Conservation (phyloP, 2,329 filamentous ascomycete genomes). For the Exutisphaerella laricina region DNA sequence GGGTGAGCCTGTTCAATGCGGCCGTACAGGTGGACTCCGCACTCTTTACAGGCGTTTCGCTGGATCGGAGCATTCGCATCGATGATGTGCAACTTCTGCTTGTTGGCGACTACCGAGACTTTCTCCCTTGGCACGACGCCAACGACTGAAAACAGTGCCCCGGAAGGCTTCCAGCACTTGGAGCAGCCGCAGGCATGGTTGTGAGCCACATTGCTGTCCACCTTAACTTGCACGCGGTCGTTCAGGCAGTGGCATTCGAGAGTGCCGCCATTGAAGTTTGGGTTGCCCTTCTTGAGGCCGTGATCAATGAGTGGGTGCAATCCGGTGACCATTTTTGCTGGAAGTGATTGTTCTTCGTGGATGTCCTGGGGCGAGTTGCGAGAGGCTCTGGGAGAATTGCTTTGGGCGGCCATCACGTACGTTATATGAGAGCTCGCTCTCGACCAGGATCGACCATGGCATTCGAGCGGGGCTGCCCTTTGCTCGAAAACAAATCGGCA, state of each 20-base stretch:
- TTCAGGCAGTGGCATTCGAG: constrained; percentile 56
- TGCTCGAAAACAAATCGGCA: background rate
- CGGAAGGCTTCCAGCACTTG: constrained; percentile 65
- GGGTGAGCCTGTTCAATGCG: constrained; percentile 60
- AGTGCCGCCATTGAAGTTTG: constrained; percentile 54
- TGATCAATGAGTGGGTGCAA: constrained; percentile 60
- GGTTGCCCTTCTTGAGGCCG: constrained; percentile 52
- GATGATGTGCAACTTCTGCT: constrained; percentile 52
- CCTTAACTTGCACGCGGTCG: constrained; percentile 53
- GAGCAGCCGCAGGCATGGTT: constrained; percentile 69
- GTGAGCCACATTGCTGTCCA: constrained; percentile 56
- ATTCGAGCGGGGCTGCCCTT: constrained; percentile 1
- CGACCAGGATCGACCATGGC: constrained; percentile 5
- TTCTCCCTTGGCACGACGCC: constrained; percentile 55
- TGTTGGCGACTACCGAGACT: constrained; percentile 54
- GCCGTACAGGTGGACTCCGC: constrained; percentile 58
- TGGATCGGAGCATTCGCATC: constrained; percentile 55
- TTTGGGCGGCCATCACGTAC: background rate
- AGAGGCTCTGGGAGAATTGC: background rate
- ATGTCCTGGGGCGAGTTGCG: background rate
- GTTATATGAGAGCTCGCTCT: background rate
- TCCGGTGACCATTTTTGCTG: constrained; percentile 8
- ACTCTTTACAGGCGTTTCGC: constrained; percentile 56
- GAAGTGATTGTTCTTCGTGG: background rate
- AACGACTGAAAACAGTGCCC: constrained; percentile 59